A percentile compares a stretch with the other conserved stretches of the same genome.
These are phyloP conservation scores for Alternaria sp. DNA, from an alignment of 2,329 filamentous ascomycete species.

Conservation along the genomic window DNA sequence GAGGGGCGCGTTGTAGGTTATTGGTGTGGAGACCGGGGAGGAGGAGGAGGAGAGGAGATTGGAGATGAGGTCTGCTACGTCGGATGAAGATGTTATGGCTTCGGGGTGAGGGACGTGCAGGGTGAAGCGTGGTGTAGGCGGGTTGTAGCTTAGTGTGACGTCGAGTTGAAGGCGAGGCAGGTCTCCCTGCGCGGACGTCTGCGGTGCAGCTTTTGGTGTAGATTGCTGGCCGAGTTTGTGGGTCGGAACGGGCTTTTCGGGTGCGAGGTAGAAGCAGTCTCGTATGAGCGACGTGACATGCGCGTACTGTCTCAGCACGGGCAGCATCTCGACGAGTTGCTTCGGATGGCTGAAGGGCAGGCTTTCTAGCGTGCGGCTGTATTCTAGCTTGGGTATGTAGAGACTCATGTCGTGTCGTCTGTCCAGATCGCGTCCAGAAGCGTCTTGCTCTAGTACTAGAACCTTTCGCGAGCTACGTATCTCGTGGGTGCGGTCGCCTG, in stretches of 20 bases:
- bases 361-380: conserved; percentile 69
- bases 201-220: conserved; percentile 19
- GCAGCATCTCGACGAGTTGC: conserved; percentile 77
- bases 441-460: conserved; percentile 38
- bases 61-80: conserved; percentile 12
- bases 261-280: conserved; percentile 59
- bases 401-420: conserved; percentile 64
- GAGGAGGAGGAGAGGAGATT: conserved; percentile 40
- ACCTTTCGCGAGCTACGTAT: conserved; percentile 60
- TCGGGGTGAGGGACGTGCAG: conserved; percentile 40
- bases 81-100: conserved; percentile 3
- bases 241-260: conserved; percentile 39
- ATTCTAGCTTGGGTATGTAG: conserved; percentile 75
- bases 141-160: conserved; percentile 39
- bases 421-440: conserved; percentile 30
- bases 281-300: conserved; percentile 70
- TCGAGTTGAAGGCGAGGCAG: conserved; percentile 30
- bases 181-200: neutral
- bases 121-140: conserved; percentile 41
- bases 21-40: neutral
- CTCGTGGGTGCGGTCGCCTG: conserved; percentile 52
- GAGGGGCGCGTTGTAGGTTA: conserved; percentile 39
- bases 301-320: conserved; percentile 74
- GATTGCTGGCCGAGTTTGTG: conserved; percentile 15
- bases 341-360: conserved; percentile 80